A percentile compares a stretch with the other conserved stretches of the same genome.
Conservation (phyloP, 1,139 yeast species). For the Kodamaea suecica region DNA sequence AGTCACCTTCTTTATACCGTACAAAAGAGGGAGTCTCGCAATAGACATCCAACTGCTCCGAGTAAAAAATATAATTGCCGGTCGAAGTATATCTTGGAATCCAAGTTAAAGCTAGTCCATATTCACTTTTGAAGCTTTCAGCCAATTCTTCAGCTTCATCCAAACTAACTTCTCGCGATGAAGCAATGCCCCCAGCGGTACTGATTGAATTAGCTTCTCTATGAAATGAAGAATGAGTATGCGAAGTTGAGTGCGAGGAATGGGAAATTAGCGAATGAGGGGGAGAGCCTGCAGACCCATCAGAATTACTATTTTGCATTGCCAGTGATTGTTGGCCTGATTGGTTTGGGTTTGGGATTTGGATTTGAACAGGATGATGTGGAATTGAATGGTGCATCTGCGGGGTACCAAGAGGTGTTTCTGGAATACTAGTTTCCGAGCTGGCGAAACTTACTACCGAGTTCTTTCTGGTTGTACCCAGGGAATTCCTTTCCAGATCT, state of each 20-base stretch:
- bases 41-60: conserved; percentile 55
- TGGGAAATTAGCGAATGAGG: neutral
- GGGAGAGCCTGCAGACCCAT: neutral
- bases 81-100: conserved; percentile 54
- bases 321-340: conserved; percentile 5
- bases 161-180: conserved; percentile 16
- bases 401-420: neutral
- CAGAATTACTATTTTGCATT: neutral
- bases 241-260: neutral
- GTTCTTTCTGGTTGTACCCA: conserved; percentile 40
- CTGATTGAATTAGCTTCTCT: neutral
- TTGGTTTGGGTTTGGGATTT: neutral
- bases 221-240: neutral
- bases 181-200: neutral
- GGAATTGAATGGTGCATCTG: neutral
- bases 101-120: conserved; percentile 40
- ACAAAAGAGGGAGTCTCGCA: conserved; percentile 54
- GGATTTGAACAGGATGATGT: conserved; percentile 21
- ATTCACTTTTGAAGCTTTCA: conserved; percentile 27
- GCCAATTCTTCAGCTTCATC: conserved; percentile 40
- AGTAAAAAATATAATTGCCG: conserved; percentile 58
- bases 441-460: conserved; percentile 50
- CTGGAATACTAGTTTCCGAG: conserved; percentile 23
- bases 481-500: conserved; percentile 32
- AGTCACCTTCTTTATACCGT: conserved; percentile 19